Conservation (phyloP, 169 alveolate species). For the Plasmodium blacklocki region DNA sequence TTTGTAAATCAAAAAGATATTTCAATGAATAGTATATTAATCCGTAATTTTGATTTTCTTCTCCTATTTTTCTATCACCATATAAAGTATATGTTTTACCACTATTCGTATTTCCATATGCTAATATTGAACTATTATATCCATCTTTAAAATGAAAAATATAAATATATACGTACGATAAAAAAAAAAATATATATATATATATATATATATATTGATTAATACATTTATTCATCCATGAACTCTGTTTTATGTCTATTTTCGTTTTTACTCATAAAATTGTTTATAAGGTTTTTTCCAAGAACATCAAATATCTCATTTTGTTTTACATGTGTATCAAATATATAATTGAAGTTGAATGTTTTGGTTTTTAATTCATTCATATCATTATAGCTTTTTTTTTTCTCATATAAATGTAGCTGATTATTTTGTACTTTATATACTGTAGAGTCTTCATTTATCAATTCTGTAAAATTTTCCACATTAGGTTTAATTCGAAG, state of each 20-base stretch:
- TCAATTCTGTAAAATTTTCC: constrained; percentile 37
- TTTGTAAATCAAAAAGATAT: constrained; percentile 48
- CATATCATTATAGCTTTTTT: constrained; percentile 56
- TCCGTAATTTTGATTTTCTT: constrained; percentile 17
- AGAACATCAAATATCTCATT: constrained; percentile 47
- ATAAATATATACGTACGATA: neutral
- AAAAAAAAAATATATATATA: constrained; percentile 1
- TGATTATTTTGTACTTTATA: constrained; percentile 63
- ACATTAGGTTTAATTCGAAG: constrained; percentile 62
- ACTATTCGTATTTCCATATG: constrained; percentile 72
- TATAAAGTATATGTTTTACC: constrained; percentile 72
- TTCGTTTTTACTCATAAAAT: constrained; percentile 41
- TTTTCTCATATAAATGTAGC: constrained; percentile 53
- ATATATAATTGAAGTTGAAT: constrained; percentile 46
- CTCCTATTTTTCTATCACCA: constrained; percentile 27
- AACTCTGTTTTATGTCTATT: neutral
- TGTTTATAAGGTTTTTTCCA: constrained; percentile 46
- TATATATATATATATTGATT: neutral
- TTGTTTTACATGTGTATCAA: constrained; percentile 40
- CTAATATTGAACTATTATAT: constrained; percentile 69
- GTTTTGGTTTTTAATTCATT: constrained; percentile 50
- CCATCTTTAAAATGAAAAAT: constrained; percentile 34
- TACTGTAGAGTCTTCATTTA: constrained; percentile 42
- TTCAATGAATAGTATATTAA: constrained; percentile 31
- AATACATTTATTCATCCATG: neutral